Evolutionary conservation across 805 yeast species (phyloP).

Genomic region (Ogataea neopini): DNA sequence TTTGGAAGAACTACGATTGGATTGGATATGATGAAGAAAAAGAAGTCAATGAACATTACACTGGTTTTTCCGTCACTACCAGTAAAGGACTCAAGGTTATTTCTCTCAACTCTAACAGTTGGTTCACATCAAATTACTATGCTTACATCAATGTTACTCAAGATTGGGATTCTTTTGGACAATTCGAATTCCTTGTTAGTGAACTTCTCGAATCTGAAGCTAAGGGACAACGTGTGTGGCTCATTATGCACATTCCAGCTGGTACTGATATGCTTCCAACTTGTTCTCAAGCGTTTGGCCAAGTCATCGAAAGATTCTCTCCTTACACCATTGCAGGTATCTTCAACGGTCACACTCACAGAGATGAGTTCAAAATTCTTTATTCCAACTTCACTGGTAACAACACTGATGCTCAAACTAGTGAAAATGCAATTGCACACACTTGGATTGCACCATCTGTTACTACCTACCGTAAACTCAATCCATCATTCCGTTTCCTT

Average conservation of each 20-base stretch:
- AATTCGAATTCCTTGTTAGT: slow-evolving; percentile 57
- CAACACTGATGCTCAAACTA: slow-evolving; percentile 34
- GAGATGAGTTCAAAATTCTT: slow-evolving; percentile 63
- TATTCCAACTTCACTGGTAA: slow-evolving; percentile 47
- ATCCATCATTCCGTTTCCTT: slow-evolving; percentile 75
- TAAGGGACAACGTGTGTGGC: slow-evolving; percentile 67
- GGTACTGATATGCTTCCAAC: slow-evolving; percentile 63
- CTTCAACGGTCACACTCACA: slow-evolving; percentile 72
- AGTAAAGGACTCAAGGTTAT: slow-evolving; percentile 58
- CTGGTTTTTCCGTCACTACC: slow-evolving; percentile 61
- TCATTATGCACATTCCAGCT: slow-evolving; percentile 67
- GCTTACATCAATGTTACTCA: slow-evolving; percentile 48
- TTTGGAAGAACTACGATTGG: slow-evolving; percentile 53
- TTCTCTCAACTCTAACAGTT: slow-evolving; percentile 65
- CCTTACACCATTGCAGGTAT: slow-evolving; percentile 68
- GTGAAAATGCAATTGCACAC: slow-evolving; percentile 50
- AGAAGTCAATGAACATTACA: slow-evolving; percentile 49
- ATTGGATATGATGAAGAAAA: slow-evolving; percentile 35
- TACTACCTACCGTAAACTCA: slow-evolving; percentile 58
- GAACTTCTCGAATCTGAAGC: slow-evolving; percentile 63
- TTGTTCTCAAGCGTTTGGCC: slow-evolving; percentile 54
- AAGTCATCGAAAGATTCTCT: slow-evolving; percentile 64
- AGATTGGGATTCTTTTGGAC: slow-evolving; percentile 63
- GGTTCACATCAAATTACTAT: slow-evolving; percentile 64
- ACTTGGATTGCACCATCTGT: slow-evolving; percentile 70